Percentiles rank a stretch among this genome's conserved stretches.
Evolutionary conservation across 2,329 filamentous ascomycete species (phyloP).

Genomic region (Penicillium oxalicum): DNA sequence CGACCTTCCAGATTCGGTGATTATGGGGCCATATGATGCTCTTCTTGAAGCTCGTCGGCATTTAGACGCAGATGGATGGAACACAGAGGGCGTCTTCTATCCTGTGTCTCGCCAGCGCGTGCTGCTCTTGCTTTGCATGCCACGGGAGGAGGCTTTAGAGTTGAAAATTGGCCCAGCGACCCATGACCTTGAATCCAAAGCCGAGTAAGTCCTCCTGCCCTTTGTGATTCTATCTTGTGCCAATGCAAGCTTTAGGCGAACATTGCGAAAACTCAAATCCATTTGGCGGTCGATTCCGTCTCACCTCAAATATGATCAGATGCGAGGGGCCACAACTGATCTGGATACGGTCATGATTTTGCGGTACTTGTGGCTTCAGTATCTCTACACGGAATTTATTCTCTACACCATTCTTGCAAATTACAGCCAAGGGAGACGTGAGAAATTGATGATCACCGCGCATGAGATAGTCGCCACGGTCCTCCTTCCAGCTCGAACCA

Average conservation of each 20-base stretch:
- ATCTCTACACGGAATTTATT: background rate
- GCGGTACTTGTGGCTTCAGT: background rate
- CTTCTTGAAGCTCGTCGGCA: slow-evolving; percentile 1
- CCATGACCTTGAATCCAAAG: background rate
- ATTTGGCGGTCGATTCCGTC: slow-evolving; percentile 6
- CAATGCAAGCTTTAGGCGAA: background rate
- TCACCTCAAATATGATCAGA: slow-evolving; percentile 3
- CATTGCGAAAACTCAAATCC: background rate
- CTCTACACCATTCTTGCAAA: slow-evolving; percentile 3
- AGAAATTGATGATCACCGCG: slow-evolving; percentile 2
- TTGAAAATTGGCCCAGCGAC: background rate
- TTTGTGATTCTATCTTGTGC: background rate
- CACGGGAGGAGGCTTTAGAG: slow-evolving; percentile 1
- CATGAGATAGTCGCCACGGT: slow-evolving; percentile 7
- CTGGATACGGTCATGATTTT: background rate
- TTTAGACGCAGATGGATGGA: slow-evolving; percentile 6
- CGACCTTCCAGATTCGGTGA: slow-evolving; percentile 2
- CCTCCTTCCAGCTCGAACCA: slow-evolving; percentile 2
- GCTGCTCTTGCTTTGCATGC: background rate
- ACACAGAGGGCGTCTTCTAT: slow-evolving; percentile 1
- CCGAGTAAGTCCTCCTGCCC: background rate
- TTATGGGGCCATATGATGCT: background rate
- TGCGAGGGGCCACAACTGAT: background rate
- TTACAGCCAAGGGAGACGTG: background rate
- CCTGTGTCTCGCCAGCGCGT: slow-evolving; percentile 5